Base-by-base conservation (phyloP, 2,329 filamentous ascomycete genomes). In the Fusarium virguliforme region DNA sequence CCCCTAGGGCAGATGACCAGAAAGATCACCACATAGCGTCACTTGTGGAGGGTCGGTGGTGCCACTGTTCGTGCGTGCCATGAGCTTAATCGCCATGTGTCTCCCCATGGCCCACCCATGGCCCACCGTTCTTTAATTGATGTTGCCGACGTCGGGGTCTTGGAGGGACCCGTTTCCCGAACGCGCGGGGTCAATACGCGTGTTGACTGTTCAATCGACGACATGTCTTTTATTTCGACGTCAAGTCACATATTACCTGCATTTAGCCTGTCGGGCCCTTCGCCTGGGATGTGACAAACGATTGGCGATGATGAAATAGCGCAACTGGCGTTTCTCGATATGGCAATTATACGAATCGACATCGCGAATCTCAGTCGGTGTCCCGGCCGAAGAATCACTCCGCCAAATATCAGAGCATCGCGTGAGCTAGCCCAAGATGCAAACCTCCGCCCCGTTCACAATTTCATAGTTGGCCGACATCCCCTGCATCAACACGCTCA, bases 1-100 rank as follows among this genome's bases (percentile, higher is more conserved):
- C 30, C 26, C 58, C 59, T 34, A 32, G 50, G 9, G 37, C 67
- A 55, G 40, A 24, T 69, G 67, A 69, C 59, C 60, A 57, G 24
- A 28, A 55, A 22, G 40, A 62, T 62, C 61, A 69, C 37, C 50
- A 50, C 48, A 41, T 59, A 60, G 34, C 46, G 57, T 55, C 30
- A 38, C 59, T 8, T 28, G 18, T 35, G 38, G 15, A 8, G 12
- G 38, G 5, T 15, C 15, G 37, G 53, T 65, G 65, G 67, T 51
- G 28, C 68, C 65, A 60, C 55, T 30, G 24, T 40, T 10, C 8
- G 22, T 30, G 15, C 8, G 41, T 61, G 34, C 24, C 35, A 15
- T 24, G 50, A 65, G 51, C 65, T 70, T 58, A 50, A 65, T 37
- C 15, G 32, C 28, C 22, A 12, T 34, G n/a, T 35, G 46, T 51